A percentile compares a stretch with the other conserved stretches of the same genome.
Conservation (phyloP, 176 grass and related monocot species). For the Cenchrus fungigraminus region DNA sequence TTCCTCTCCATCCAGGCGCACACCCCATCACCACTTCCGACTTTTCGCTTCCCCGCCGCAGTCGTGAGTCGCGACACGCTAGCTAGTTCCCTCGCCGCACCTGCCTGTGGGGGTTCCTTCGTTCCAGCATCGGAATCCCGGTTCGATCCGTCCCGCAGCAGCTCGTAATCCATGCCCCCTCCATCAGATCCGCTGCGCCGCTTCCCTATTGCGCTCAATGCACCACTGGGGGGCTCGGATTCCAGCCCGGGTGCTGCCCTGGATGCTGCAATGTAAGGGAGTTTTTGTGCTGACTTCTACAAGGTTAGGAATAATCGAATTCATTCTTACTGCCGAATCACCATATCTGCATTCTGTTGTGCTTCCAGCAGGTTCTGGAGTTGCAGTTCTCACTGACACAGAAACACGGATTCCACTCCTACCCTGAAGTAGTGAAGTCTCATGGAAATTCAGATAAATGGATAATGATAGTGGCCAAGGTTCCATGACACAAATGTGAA, state of each 20-base stretch:
- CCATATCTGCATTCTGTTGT: neutral
- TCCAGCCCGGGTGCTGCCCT: neutral
- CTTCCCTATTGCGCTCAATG: neutral
- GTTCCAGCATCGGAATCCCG: no score
- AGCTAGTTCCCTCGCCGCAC: no score
- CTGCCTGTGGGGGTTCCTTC: neutral
- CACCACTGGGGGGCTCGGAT: neutral
- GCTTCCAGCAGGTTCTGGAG: neutral
- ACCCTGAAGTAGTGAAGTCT: neutral
- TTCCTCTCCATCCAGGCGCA: no score
- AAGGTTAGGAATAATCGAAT: conserved; percentile 24
- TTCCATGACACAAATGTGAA: conserved; percentile 59
- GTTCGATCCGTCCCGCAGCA: neutral
- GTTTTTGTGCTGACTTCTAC: no score
- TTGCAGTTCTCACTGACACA: conserved; percentile 61
- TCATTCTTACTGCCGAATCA: neutral
- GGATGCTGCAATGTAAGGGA: no score
- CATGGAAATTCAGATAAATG: conserved; percentile 53
- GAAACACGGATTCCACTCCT: conserved; percentile 2
- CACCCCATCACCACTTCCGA: no score
- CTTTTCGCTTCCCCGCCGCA: no score
- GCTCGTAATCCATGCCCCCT: conserved; percentile 51
- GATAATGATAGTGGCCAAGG: conserved; percentile 60
- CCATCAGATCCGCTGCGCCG: conserved; percentile 35
- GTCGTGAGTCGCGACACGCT: no score